Conservation (phyloP, 1,284 basidiomycete species). For the Gymnopus androsaceus region DNA sequence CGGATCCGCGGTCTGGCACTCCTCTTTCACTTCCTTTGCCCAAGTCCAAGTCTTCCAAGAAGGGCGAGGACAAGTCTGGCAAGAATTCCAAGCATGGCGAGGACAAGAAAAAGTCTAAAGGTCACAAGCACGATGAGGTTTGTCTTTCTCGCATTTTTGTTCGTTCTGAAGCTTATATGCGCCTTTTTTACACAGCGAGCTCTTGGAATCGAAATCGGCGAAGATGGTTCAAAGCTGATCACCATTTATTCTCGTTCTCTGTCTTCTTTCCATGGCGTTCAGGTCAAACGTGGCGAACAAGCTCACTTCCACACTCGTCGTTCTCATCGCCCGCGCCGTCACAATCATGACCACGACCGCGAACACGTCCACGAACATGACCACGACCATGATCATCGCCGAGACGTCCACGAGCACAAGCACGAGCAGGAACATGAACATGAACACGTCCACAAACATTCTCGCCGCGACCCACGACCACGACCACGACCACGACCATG, state of each 20-base stretch:
- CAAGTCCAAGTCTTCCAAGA: constrained; percentile 2
- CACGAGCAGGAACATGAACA: constrained; percentile 8
- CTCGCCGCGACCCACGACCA: constrained; percentile 20
- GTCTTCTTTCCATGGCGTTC: neutral
- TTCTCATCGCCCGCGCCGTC: too few species aligned
- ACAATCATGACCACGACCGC: constrained; percentile 22
- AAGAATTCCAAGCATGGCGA: neutral
- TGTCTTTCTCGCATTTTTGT: neutral
- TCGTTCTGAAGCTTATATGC: constrained; percentile 13
- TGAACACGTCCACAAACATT: constrained; percentile 17
- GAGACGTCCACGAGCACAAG: constrained; percentile 7
- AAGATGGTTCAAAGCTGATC: neutral
- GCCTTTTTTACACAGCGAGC: neutral
- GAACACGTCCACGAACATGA: constrained; percentile 22
- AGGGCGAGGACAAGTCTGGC: neutral
- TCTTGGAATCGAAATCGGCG: neutral
- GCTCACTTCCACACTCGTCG: constrained; percentile 8
- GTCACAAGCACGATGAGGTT: neutral
- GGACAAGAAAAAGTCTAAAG: neutral
- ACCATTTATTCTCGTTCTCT: too few species aligned
- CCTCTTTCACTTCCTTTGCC: constrained; percentile 17
- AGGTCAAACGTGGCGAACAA: neutral
- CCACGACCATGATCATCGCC: constrained; percentile 24
- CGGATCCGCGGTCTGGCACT: constrained; percentile 1
- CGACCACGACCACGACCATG: too few species aligned